Base-by-base conservation (phyloP, 352 stramenopile species). In the Phytophthora fragariae region DNA sequence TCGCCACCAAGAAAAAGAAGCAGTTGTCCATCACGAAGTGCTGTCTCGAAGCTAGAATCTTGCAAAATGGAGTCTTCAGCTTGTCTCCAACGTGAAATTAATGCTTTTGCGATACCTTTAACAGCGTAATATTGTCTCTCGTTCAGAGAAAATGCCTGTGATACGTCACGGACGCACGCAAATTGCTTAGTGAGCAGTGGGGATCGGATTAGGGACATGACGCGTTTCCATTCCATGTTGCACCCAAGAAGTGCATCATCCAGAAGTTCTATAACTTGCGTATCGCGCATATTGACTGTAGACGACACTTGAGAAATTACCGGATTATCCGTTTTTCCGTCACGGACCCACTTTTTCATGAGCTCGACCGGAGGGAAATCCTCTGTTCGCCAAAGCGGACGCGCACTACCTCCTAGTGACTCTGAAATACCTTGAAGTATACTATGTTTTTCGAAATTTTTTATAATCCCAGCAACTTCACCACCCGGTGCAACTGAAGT, bases 1-100 rank as follows among this genome's bases (percentile, higher is more conserved):
- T 68, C 35, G 11, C 50, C 50, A 29, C 33, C 50, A 9, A 68
- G 24, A 60, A 68, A 68, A 8, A 59, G 17, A 7, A 21, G 41
- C 5, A 64, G 24, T 29, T 64, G 41, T 3, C 44, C n/a, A 21
- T 21, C n/a, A n/a, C n/a, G n/a, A n/a, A n/a, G n/a, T n/a, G n/a
- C n/a, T n/a, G n/a, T n/a, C n/a, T n/a, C n/a, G n/a, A n/a, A n/a
- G n/a, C n/a, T n/a, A n/a, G n/a, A n/a, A n/a, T n/a, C n/a, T n/a
- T n/a, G n/a, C n/a, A n/a, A n/a, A n/a, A n/a, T n/a, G n/a, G n/a
- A n/a, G n/a, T n/a, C n/a, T n/a, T n/a, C n/a, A n/a, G n/a, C n/a
- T n/a, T n/a, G n/a, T n/a, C n/a, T n/a, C n/a, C n/a, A n/a, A n/a
- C n/a, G n/a, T n/a, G n/a, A n/a, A n/a, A n/a, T n/a, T n/a, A n/a